These are phyloP conservation scores for bread wheat (Triticum aestivum) DNA, from an alignment of 176 grass and related monocot genomes.

Conservation along the genomic window IWGSC_CS_RefSeq_v2.1 NC_057803.1:699468814-699469313, in stretches of 20 bases:
- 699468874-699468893: not conserved
- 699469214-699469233: not conserved
- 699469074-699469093: too few species aligned
- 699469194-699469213: not conserved
- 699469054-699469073: too few species aligned
- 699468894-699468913: not conserved
- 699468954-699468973: rapidly evolving
- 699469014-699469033: too few species aligned
- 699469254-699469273: not conserved
- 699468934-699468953: too few species aligned
- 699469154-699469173: not conserved
- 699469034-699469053: too few species aligned
- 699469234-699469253: not conserved
- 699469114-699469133: not conserved
- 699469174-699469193: not conserved
- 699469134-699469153: not conserved
- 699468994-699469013: too few species aligned
- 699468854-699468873: not conserved
- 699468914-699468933: not conserved
- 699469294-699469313: too few species aligned
- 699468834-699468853: not conserved
- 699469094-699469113: too few species aligned
- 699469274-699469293: not conserved
- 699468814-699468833: not conserved
- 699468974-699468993: too few species aligned